phyloP scores from a whole-genome alignment of 2,329 filamentous ascomycete species.

The Phoma sp. region DNA sequence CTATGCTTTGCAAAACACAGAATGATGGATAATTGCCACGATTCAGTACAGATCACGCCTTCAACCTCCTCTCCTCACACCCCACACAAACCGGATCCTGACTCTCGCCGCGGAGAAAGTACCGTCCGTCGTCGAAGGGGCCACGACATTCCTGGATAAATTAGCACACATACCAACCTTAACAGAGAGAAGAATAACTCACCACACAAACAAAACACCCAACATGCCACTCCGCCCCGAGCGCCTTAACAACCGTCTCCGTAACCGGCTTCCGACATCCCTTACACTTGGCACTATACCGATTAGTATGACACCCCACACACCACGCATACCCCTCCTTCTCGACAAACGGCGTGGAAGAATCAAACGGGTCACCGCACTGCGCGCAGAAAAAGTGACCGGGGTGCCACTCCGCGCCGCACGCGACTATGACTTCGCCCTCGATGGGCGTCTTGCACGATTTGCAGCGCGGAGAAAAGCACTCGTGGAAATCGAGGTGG shows the following conservation, averaged over 20 bases:
- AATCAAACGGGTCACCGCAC: constrained; percentile 82
- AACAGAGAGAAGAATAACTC: constrained; percentile 32
- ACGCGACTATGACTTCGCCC: constrained; percentile 90
- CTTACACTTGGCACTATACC: constrained; percentile 87
- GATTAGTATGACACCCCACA: constrained; percentile 87
- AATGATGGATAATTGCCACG: too few species aligned
- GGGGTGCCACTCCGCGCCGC: constrained; percentile 94
- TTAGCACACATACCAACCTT: constrained; percentile 16
- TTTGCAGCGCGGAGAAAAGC: constrained; percentile 91
- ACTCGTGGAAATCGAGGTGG: constrained; percentile 97
- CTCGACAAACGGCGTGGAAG: constrained; percentile 83
- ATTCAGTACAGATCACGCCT: too few species aligned
- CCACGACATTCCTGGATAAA: constrained; percentile 62
- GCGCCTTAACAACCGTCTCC: constrained; percentile 86
- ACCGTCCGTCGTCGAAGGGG: constrained; percentile 67
- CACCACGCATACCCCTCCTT: constrained; percentile 99
- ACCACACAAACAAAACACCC: constrained; percentile 83
- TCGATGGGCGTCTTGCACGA: constrained; percentile 97
- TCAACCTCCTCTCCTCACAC: constrained; percentile 69
- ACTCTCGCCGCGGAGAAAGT: constrained; percentile 66
- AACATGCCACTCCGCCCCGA: constrained; percentile 93
- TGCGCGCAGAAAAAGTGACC: constrained; percentile 99
- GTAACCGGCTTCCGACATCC: constrained; percentile 85
- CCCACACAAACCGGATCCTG: constrained; percentile 67
- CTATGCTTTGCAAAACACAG: too few species aligned